Evolutionary conservation across 148 eudicot genomes (phyloP).

Genomic region (Limonium bicolor): DNA sequence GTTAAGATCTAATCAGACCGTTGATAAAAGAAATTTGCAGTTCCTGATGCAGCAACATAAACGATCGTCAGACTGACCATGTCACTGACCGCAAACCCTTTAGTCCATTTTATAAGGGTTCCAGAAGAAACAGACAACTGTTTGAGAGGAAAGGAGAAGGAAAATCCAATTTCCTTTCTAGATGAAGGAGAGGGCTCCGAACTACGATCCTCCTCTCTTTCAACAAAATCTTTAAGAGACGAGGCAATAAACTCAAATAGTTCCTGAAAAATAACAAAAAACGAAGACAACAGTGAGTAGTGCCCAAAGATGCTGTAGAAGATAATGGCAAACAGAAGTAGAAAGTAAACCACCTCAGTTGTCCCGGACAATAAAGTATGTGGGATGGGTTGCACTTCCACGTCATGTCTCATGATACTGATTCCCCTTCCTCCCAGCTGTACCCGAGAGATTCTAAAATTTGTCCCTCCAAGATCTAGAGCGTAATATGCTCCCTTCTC

Average conservation of each 20-base stretch:
- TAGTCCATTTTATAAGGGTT: slow-evolving; percentile 67
- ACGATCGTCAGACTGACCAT: slow-evolving; percentile 44
- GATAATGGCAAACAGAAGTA: slow-evolving; percentile 5
- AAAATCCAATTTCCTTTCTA: slow-evolving; percentile 66
- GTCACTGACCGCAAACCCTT: slow-evolving; percentile 67
- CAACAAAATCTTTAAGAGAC: slow-evolving; percentile 48
- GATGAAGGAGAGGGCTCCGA: slow-evolving; percentile 18
- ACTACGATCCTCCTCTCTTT: slow-evolving; percentile 27
- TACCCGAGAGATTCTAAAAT: slow-evolving; percentile 76
- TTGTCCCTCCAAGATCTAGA: slow-evolving; percentile 76
- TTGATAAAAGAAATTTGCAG: too few relatives aligned
- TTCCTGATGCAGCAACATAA: too few relatives aligned
- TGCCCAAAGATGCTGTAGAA: background rate
- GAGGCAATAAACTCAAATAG: slow-evolving; percentile 73
- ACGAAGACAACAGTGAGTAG: background rate
- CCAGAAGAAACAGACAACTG: slow-evolving; percentile 71
- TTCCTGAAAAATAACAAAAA: slow-evolving; percentile 35
- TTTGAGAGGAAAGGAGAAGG: slow-evolving; percentile 92
- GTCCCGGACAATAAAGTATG: slow-evolving; percentile 67
- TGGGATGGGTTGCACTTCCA: slow-evolving; percentile 53
- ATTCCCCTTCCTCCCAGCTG: slow-evolving; percentile 55
- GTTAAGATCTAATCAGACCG: too few relatives aligned
- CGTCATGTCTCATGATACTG: slow-evolving; percentile 25
- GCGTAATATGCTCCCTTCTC: slow-evolving; percentile 84
- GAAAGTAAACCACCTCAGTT: slow-evolving; percentile 42